Evolutionary conservation across 441 rosid genomes (phyloP), one percentile per base, ranked within the genome.

Genomic region (Erodium moschatum): DNA sequence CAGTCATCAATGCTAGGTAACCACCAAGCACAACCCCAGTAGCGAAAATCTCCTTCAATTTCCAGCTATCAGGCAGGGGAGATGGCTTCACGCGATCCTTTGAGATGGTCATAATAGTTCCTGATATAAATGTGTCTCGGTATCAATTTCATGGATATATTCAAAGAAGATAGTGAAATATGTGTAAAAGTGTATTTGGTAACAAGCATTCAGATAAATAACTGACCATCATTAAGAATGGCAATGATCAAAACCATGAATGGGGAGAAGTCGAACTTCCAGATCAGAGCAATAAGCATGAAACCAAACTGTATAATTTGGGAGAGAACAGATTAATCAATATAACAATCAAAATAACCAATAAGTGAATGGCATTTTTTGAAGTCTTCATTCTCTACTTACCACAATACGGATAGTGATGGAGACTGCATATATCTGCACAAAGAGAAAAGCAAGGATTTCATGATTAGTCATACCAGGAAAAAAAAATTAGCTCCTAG

Each of bases 171-270:
- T n/a, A 35, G 40, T 2, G 15, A 48, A 48, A 48, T 48, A n/a
- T n/a, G 16, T 13, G 16, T 11, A 1, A 58, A 58, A n/a, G 10
- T 7, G 64, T 19, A 21, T 3, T 58, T 58, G 24, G 8, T 12
- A n/a, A 3, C 2, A 10, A 44, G 12, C 3, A 2, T 50, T n/a
- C 5, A 21, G 15, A 15, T 31, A 38, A 15, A n/a, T 18, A 27
- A 70, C 96, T 80, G 67, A 92, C 97, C 98, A 13, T 93, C 98
- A 77, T 93, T 93, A 64, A 93, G 80, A 72, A 93, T 91, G 66
- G 97, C 98, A 77, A 93, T 93, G 75, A 93, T 93, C 88, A 93
- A 75, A 81, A 91, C 89, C 96, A 93, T 89, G 84, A 93, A 90
- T 4, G 97, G 97, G 13, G 98, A 85, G 79, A 93, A 91, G 79